Evolutionary conservation across 495 filamentous ascomycete genomes (phyloP), one percentile per base, ranked within the genome.

Genomic region (Neurospora sp.): DNA sequence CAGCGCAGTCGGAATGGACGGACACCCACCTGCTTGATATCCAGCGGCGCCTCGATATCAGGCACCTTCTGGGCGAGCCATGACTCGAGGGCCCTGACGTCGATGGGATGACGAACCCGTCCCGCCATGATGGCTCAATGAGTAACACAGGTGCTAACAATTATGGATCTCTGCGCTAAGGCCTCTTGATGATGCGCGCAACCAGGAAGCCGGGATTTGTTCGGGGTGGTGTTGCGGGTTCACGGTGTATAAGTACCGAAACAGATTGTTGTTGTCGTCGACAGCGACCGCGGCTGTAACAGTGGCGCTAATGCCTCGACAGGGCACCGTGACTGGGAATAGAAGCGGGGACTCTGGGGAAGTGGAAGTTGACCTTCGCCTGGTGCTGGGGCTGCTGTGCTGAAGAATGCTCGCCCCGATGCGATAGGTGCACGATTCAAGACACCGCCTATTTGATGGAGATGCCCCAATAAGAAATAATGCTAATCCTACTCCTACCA

Each of bases 81-180:
- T 66, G 83, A 83, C 83, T 96, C 93, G 72, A 99, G 85, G 5
- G 91, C 88, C 70, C 84, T 81, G 48, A 94, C 81, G 76, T 97
- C 91, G 79, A 99, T 96, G 39, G 92, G 93, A 75, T 98, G 95
- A 76, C 96, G 89, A 71, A 99, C 88, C 40, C 84, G 83, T 72
- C 96, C 95, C 35, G 96, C 95, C 96, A 99, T 99, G 27, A 73
- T 76, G 12, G 37, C 37, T 42, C 14, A 61, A 61, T 61, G 53
- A 37, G 53, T 66, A 37, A 66, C 53, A 66, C 31, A 35, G 35
- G 53, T 66, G 53, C 53, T 35, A 66, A 35, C 27, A 61, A 35
- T 61, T 35, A 35, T 61, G 53, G 53, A 61, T 61, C 27, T 31
- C 14, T 61, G 48, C 20, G 27, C 14, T 31, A 61, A 31, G 46